These are phyloP conservation scores for Cercis canadensis DNA, from an alignment of 306 rosid species.

Conservation along the genomic window DNA sequence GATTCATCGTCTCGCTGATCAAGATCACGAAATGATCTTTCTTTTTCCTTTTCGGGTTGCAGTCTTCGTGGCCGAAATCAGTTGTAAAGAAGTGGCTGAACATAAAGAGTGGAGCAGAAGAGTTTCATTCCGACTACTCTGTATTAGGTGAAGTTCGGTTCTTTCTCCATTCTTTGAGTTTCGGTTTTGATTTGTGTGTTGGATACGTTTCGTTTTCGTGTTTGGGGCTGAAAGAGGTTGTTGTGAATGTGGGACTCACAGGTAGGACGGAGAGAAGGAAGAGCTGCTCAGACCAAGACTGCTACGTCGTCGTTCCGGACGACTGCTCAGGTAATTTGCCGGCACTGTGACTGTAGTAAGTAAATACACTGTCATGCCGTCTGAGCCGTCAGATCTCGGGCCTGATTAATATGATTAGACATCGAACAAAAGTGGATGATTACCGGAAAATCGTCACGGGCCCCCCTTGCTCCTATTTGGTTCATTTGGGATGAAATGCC, in stretches of 20 bases:
- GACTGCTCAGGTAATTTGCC: conserved; percentile 56
- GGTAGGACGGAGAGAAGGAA: conserved; percentile 51
- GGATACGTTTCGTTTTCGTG: neutral
- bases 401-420: conserved; percentile 35
- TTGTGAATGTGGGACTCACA: conserved; percentile 39
- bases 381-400: conserved; percentile 39
- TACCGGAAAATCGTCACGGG: neutral
- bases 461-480: conserved; percentile 23
- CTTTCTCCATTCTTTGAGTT: neutral
- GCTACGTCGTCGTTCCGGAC: conserved; percentile 56
- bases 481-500: conserved; percentile 24
- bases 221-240: conserved; percentile 1
- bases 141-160: conserved; percentile 44
- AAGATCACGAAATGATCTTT: neutral
- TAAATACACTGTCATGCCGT: neutral
- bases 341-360: neutral
- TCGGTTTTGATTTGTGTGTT: neutral
- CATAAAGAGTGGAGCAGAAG: conserved; percentile 51
- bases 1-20: neutral
- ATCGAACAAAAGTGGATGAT: neutral
- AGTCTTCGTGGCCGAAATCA: conserved; percentile 72
- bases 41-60: neutral
- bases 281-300: conserved; percentile 75
- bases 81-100: conserved; percentile 74
- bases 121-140: conserved; percentile 53